These are phyloP conservation scores for Hirschioporus abietinus DNA, from an alignment of 768 basidiomycete species.

Conservation along the genomic window DNA sequence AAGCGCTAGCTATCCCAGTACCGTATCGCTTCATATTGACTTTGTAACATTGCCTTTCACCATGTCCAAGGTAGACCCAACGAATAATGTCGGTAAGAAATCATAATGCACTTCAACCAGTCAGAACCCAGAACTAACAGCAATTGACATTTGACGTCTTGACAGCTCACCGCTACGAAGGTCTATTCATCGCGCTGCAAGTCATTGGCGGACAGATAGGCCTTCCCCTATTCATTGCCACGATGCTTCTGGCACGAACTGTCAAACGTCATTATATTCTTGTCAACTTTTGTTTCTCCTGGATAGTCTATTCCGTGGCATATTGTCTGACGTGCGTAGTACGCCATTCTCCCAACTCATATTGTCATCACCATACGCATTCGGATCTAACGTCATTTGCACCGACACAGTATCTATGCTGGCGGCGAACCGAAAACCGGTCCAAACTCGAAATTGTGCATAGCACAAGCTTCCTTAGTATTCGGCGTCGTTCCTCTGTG, in stretches of 20 bases:
- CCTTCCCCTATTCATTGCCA: conserved; percentile 4
- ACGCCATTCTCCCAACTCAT: neutral
- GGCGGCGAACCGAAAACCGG: neutral
- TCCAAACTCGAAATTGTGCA: neutral
- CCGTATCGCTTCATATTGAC: neutral
- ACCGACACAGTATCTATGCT: neutral
- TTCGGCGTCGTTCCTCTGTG: neutral
- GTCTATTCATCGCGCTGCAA: neutral
- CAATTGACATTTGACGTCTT: neutral
- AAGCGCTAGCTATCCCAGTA: neutral
- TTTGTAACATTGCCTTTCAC: neutral
- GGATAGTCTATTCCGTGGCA: conserved; percentile 1
- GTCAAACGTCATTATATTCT: neutral
- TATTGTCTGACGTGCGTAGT: neutral
- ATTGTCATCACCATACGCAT: too few species aligned
- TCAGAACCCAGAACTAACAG: neutral
- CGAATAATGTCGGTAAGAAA: neutral
- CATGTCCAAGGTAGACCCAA: neutral
- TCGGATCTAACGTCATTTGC: too few species aligned
- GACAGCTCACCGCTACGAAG: neutral
- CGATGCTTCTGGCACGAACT: neutral
- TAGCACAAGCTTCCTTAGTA: neutral
- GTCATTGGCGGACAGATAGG: conserved; percentile 1
- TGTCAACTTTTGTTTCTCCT: conserved; percentile 4
- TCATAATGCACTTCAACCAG: neutral